These are phyloP conservation scores for Wallacemonas sp. DNA, from an alignment of 208 protist genomes.

Conservation along the genomic window DNA sequence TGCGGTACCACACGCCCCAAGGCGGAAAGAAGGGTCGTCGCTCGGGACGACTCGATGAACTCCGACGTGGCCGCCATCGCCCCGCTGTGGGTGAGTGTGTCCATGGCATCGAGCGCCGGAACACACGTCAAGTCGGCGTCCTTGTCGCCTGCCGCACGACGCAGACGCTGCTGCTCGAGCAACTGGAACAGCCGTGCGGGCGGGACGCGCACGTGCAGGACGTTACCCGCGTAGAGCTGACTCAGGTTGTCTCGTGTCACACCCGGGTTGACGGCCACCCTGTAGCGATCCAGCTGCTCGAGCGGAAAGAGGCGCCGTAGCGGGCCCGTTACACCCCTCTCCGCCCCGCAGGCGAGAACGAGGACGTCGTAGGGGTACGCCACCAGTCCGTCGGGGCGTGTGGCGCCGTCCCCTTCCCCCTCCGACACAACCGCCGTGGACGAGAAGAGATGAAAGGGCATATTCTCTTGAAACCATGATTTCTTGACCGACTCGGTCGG, in stretches of 20 bases:
- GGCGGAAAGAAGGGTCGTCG: too few species aligned
- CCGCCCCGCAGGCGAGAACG: conserved; percentile 68
- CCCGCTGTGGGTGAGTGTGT: too few species aligned
- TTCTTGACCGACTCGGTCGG: too few species aligned
- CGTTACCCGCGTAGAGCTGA: conserved; percentile 59
- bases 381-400: conserved; percentile 24
- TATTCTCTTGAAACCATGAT: conserved; percentile 3
- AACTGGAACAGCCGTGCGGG: conserved; percentile 19
- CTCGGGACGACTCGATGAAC: too few species aligned
- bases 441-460: conserved; percentile 1
- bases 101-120: too few species aligned
- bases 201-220: conserved; percentile 82
- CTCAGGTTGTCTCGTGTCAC: conserved; percentile 70
- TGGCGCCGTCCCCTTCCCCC: conserved; percentile 18
- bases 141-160: neutral
- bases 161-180: neutral
- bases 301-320: conserved; percentile 43
- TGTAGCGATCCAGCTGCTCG: conserved; percentile 57
- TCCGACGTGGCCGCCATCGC: too few species aligned
- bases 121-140: too few species aligned
- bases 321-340: conserved; percentile 12
- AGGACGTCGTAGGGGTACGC: conserved; percentile 77
- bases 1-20: too few species aligned
- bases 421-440: neutral
- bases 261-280: conserved; percentile 81